Evolutionary conservation across 345 rosid genomes (phyloP).

Genomic region (Heritiera littoralis): DNA sequence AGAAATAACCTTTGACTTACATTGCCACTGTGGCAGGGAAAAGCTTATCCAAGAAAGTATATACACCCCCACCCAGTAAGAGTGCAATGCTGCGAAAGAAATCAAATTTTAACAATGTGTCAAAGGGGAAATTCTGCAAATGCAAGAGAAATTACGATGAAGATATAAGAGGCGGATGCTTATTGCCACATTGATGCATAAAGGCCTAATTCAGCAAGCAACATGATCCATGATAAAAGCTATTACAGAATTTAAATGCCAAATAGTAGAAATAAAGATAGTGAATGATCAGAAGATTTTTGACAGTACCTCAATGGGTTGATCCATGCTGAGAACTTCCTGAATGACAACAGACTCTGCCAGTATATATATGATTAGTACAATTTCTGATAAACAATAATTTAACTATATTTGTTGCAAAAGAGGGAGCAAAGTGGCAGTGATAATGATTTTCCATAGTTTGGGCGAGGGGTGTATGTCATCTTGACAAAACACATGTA

Average conservation of each 20-base stretch:
- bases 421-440: background rate
- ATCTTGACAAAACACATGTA: background rate
- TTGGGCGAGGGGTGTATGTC: background rate
- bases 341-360: constrained; percentile 87
- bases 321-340: constrained; percentile 91
- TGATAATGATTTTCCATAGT: background rate
- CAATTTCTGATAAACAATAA: background rate
- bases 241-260: background rate
- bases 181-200: background rate
- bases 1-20: constrained; percentile 38
- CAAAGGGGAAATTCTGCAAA: background rate
- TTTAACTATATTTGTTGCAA: background rate
- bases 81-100: constrained; percentile 74
- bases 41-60: constrained; percentile 88
- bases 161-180: background rate
- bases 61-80: constrained; percentile 83
- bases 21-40: constrained; percentile 73
- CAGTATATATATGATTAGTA: constrained; percentile 10
- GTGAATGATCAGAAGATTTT: background rate
- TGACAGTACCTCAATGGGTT: constrained; percentile 75
- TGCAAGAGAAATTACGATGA: background rate
- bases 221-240: background rate
- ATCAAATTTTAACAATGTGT: constrained; percentile 12
- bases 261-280: too few species aligned
- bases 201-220: background rate